phyloP scores from a whole-genome alignment of 805 yeast species.

The Saturnispora bothae region DNA sequence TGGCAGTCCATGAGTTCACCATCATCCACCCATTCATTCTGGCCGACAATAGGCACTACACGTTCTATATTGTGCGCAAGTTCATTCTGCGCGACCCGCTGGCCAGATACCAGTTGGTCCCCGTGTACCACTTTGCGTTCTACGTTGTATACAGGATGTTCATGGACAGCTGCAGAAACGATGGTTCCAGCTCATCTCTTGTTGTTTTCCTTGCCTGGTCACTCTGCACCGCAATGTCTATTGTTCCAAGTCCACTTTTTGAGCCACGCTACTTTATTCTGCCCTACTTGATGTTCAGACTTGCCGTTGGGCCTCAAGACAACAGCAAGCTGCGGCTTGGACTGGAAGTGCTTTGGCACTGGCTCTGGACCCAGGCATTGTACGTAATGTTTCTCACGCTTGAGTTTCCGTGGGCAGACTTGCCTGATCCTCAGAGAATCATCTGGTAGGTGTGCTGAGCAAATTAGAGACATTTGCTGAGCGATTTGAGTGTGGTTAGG shows the following conservation, averaged over 20 bases:
- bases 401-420: constrained; percentile 61
- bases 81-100: constrained; percentile 42
- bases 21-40: constrained; percentile 80
- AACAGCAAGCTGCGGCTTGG: constrained; percentile 27
- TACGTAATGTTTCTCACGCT: constrained; percentile 45
- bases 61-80: constrained; percentile 74
- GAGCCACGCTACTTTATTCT: constrained; percentile 89
- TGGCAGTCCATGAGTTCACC: constrained; percentile 49
- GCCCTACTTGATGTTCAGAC: constrained; percentile 69
- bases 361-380: constrained; percentile 42
- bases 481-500: too few relatives aligned
- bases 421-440: constrained; percentile 60
- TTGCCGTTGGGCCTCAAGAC: constrained; percentile 36
- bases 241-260: constrained; percentile 83
- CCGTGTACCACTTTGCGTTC: constrained; percentile 55
- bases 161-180: constrained; percentile 4
- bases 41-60: constrained; percentile 90
- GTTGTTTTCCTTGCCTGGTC: constrained; percentile 41
- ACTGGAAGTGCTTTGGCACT: constrained; percentile 55
- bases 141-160: constrained; percentile 20
- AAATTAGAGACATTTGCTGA: too few relatives aligned
- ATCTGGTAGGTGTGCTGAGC: constrained; percentile 67
- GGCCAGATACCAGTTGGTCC: constrained; percentile 42
- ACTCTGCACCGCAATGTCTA: constrained; percentile 43
- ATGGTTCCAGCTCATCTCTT: constrained; percentile 16